Percentiles rank a stretch among this genome's conserved stretches.
Conservation (phyloP, 2,329 filamentous ascomycete species). For the Phoma herbarum region DNA sequence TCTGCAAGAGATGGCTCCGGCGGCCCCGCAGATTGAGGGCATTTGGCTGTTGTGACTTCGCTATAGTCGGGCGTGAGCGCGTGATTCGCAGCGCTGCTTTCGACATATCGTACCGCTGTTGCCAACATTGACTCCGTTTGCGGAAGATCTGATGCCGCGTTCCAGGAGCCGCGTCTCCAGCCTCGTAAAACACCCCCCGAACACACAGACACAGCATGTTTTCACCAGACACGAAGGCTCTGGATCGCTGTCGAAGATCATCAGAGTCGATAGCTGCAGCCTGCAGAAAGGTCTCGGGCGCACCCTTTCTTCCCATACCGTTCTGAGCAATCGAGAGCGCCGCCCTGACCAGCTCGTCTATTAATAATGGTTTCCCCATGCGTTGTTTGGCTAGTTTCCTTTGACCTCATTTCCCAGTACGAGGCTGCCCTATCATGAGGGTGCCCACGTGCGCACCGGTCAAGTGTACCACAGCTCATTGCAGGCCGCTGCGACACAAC, state of each 20-base stretch:
- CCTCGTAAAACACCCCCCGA: constrained; percentile 9
- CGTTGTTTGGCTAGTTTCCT: constrained; percentile 4
- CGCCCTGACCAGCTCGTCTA: constrained; percentile 4
- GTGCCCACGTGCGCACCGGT: constrained; percentile 13
- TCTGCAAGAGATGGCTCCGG: constrained; percentile 14
- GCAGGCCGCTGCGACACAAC: constrained; percentile 1
- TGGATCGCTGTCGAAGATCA: not conserved
- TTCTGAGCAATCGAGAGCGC: constrained; percentile 5
- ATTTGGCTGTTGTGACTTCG: not conserved
- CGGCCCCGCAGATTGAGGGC: constrained; percentile 11
- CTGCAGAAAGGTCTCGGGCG: constrained; percentile 6
- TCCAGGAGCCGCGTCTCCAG: constrained; percentile 6
- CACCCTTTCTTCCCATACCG: not conserved
- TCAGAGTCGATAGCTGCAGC: constrained; percentile 5
- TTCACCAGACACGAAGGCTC: not conserved
- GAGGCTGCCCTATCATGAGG: constrained; percentile 7
- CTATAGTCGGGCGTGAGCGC: constrained; percentile 1
- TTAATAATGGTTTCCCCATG: constrained; percentile 18
- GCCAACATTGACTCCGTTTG: not conserved
- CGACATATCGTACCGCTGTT: not conserved
- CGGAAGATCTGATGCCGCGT: constrained; percentile 12
- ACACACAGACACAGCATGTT: constrained; percentile 9
- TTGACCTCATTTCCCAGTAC: constrained; percentile 20
- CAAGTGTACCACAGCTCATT: not conserved
- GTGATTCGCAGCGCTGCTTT: constrained; percentile 11